Percentiles rank a stretch among this genome's conserved stretches.
These are phyloP conservation scores for Crithidia sp. DNA, from an alignment of 208 protist species.

Conservation along the genomic window DNA sequence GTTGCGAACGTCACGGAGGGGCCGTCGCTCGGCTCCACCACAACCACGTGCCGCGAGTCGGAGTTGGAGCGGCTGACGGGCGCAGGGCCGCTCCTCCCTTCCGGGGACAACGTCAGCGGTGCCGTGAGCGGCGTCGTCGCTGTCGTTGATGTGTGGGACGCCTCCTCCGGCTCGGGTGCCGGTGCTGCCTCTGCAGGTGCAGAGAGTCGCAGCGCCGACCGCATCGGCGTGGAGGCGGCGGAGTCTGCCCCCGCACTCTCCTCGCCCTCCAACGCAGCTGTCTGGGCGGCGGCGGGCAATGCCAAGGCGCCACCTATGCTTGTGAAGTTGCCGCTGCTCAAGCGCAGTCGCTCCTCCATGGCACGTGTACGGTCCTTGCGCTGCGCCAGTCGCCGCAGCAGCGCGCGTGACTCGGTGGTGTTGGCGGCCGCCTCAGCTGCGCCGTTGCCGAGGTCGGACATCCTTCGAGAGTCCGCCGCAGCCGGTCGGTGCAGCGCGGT, in stretches of 20 bases:
- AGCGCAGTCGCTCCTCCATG: conserved; percentile 30
- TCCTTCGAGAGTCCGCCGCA: background rate
- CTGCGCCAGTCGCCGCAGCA: conserved; percentile 34
- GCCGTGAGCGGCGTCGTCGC: background rate
- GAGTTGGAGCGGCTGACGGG: background rate
- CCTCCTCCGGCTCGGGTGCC: background rate
- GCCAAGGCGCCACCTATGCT: conserved; percentile 2
- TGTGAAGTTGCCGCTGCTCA: conserved; percentile 16
- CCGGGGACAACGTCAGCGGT: background rate
- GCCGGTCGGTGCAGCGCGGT: background rate
- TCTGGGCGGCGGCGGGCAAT: background rate
- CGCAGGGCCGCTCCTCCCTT: background rate
- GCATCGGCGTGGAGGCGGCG: conserved; percentile 7
- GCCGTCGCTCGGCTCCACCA: background rate
- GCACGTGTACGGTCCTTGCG: conserved; percentile 26
- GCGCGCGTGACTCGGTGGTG: conserved; percentile 19
- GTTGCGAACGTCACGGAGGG: conserved; percentile 8
- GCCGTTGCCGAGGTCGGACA: background rate
- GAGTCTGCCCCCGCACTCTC: background rate
- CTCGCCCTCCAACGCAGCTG: background rate
- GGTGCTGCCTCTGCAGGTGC: background rate
- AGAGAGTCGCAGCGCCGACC: background rate
- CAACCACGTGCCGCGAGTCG: conserved; percentile 4
- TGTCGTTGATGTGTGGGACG: background rate
- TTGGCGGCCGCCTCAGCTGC: background rate